phyloP scores from a whole-genome alignment of 2,329 filamentous ascomycete species.

The Fusarium sp. region DNA sequence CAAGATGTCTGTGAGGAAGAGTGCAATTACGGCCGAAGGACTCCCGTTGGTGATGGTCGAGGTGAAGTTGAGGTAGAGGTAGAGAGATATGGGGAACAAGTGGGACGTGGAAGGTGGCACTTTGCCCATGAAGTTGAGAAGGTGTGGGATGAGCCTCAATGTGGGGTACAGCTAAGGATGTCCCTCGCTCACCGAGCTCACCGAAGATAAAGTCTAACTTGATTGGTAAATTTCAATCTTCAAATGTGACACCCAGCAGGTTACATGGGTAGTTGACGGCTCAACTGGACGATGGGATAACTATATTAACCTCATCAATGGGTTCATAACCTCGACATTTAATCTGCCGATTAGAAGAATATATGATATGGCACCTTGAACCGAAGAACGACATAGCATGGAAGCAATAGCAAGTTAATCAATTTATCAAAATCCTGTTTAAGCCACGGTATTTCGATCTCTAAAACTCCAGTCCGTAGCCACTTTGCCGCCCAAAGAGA shows the following conservation, averaged over 20 bases:
- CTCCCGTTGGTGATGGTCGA: slow-evolving; percentile 14
- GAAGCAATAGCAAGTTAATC: slow-evolving; percentile 1
- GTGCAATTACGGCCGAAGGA: slow-evolving; percentile 8
- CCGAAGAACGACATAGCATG: neutral
- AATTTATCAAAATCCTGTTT: slow-evolving; percentile 11
- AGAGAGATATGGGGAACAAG: slow-evolving; percentile 34
- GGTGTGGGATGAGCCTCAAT: slow-evolving; percentile 42
- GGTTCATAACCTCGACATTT: neutral
- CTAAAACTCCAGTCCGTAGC: neutral
- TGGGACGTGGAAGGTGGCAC: slow-evolving; percentile 40
- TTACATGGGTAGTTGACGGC: too few species aligned
- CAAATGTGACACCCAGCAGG: neutral
- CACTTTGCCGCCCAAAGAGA: neutral
- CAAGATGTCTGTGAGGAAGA: neutral
- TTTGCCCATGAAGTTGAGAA: slow-evolving; percentile 31
- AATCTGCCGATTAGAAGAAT: too few species aligned
- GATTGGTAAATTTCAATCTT: neutral
- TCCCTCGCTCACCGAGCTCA: slow-evolving; percentile 18
- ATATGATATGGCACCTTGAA: neutral
- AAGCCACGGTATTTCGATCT: neutral
- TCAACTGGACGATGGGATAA: too few species aligned
- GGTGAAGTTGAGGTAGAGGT: slow-evolving; percentile 12
- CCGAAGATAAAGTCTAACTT: slow-evolving; percentile 14
- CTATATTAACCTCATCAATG: neutral
- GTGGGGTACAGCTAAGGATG: slow-evolving; percentile 37